These are phyloP conservation scores for Cryptococcus wingfieldii DNA, from an alignment of 1,284 basidiomycete genomes.

Conservation along the genomic window DNA sequence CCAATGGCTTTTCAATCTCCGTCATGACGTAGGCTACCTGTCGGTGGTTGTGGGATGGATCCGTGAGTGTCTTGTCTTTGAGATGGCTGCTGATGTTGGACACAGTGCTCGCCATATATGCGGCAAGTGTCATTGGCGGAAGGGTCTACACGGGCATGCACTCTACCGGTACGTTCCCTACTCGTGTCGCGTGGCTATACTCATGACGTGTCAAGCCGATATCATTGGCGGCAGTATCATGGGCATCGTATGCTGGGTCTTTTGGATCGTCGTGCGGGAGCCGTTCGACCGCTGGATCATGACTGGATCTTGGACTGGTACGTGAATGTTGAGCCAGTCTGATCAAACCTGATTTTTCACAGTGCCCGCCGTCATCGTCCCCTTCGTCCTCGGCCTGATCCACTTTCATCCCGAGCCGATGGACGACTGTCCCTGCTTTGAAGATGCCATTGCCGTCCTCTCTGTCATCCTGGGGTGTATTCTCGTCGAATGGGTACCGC, in stretches of 20 bases:
- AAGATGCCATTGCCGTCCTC: slow-evolving; percentile 90
- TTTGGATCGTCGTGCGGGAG: slow-evolving; percentile 50
- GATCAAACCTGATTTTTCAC: background rate
- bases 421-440: slow-evolving; percentile 96
- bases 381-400: slow-evolving; percentile 65
- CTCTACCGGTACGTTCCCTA: slow-evolving; percentile 49
- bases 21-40: slow-evolving; percentile 15
- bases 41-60: slow-evolving; percentile 19
- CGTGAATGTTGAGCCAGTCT: slow-evolving; percentile 10
- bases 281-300: slow-evolving; percentile 48
- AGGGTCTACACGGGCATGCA: slow-evolving; percentile 91
- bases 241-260: slow-evolving; percentile 64
- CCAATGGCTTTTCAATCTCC: slow-evolving; percentile 30
- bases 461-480: slow-evolving; percentile 76
- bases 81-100: background rate
- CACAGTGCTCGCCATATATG: slow-evolving; percentile 59
- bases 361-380: slow-evolving; percentile 67
- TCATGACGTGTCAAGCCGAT: slow-evolving; percentile 54
- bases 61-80: slow-evolving; percentile 17
- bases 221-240: slow-evolving; percentile 63
- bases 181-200: background rate
- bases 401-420: slow-evolving; percentile 88
- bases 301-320: slow-evolving; percentile 59
- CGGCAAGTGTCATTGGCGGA: slow-evolving; percentile 77
- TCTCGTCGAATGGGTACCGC: slow-evolving; percentile 59